Evolutionary conservation across 495 filamentous ascomycete genomes (phyloP).

Genomic region (Ramalina intermedia): DNA sequence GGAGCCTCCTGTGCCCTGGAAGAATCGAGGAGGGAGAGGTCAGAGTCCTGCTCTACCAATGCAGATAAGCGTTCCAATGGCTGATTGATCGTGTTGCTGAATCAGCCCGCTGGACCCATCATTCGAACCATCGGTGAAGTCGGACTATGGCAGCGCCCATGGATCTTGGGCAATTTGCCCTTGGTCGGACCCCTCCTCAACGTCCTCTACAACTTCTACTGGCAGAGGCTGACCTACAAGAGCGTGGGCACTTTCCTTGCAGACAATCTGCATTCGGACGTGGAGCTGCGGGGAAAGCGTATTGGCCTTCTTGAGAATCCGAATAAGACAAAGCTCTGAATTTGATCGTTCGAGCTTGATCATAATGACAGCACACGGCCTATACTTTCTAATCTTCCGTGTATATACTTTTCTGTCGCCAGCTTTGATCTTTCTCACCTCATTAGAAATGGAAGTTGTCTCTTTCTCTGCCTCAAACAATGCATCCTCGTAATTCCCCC

Average conservation of each 20-base stretch:
- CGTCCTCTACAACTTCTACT: background rate
- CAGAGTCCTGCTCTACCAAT: conserved; percentile 9
- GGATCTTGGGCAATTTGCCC: background rate
- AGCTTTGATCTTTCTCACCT: too few relatives aligned
- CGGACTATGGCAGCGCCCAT: background rate
- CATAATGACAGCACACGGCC: too few relatives aligned
- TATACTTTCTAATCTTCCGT: too few relatives aligned
- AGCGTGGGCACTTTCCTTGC: background rate
- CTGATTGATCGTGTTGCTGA: background rate
- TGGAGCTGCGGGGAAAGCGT: conserved; percentile 1
- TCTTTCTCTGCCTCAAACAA: too few relatives aligned
- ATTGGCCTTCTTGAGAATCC: background rate
- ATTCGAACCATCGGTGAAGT: background rate
- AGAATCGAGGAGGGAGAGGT: conserved; percentile 10
- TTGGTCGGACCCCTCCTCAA: background rate
- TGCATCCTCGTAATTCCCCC: too few relatives aligned
- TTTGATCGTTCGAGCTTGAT: too few relatives aligned
- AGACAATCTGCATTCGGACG: background rate
- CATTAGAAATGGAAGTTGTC: too few relatives aligned
- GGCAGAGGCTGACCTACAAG: background rate
- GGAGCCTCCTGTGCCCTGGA: conserved; percentile 7
- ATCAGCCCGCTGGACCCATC: conserved; percentile 1
- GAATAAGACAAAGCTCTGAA: background rate
- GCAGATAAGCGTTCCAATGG: background rate
- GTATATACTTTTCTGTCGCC: too few relatives aligned